A percentile compares a stretch with the other conserved stretches of the same genome.
phyloP scores from a whole-genome alignment of 192 early-diverging fungal species.

The Rhizophagus prolifer region DNA sequence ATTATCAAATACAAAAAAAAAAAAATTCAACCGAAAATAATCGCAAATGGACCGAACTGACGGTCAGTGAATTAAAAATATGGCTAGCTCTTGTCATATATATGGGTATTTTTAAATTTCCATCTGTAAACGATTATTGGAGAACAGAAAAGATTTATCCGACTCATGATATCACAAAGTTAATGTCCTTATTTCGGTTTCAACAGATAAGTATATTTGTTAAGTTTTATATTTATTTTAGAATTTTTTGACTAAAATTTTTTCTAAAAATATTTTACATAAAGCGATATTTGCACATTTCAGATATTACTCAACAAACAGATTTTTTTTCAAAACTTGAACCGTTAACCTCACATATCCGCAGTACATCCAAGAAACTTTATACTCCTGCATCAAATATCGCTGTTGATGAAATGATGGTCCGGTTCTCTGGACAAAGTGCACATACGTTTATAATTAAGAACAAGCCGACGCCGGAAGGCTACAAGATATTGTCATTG shows the following conservation, averaged over 20 bases:
- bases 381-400: conserved; percentile 3
- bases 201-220: no score
- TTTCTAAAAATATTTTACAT: not conserved
- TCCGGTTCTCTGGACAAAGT: no score
- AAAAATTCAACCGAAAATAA: no score
- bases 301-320: not conserved
- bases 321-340: conserved; percentile 28
- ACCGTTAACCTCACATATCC: conserved; percentile 26
- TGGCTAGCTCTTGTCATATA: conserved; percentile 34
- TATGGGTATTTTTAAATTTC: conserved; percentile 27
- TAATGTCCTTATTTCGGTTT: no score
- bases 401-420: no score
- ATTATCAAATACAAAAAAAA: no score
- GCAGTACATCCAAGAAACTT: not conserved
- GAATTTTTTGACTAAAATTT: not conserved
- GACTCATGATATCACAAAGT: no score
- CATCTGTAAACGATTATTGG: conserved; percentile 27
- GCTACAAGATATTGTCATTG: conserved; percentile 36
- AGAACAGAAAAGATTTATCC: no score
- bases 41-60: conserved; percentile 7
- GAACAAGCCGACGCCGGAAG: conserved; percentile 31
- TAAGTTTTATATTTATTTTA: no score
- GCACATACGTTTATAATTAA: conserved; percentile 30
- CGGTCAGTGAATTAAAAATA: conserved; percentile 16
- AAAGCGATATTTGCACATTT: conserved; percentile 32